Conservation (phyloP, 306 rosid species). For the Prunus mongolica region DNA sequence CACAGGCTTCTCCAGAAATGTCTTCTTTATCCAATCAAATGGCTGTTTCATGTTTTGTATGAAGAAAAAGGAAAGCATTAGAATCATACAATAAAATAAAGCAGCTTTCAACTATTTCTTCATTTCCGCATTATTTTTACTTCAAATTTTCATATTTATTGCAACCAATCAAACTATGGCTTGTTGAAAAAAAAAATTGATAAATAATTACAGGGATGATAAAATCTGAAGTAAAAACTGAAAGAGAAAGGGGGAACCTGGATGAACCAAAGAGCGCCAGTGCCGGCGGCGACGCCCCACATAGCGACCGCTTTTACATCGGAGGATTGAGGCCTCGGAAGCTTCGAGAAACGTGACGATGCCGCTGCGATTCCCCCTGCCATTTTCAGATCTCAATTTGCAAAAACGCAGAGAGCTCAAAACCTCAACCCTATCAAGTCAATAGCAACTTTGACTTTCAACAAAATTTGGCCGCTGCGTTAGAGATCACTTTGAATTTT, state of each 20-base stretch:
- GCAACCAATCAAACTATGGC: background rate
- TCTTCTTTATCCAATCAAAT: constrained; percentile 34
- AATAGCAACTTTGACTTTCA: background rate
- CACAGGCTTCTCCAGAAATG: constrained; percentile 29
- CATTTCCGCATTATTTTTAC: background rate
- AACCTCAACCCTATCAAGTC: background rate
- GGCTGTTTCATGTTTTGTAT: constrained; percentile 15
- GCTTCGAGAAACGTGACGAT: constrained; percentile 8
- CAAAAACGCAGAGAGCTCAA: background rate
- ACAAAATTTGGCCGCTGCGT: background rate
- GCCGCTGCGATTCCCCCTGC: constrained; percentile 33
- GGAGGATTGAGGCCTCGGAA: constrained; percentile 32
- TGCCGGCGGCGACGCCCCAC: constrained; percentile 63
- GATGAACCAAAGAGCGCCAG: constrained; percentile 57
- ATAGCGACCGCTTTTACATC: constrained; percentile 57
- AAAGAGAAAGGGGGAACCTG: constrained; percentile 28
- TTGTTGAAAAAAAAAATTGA: background rate
- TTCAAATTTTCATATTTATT: background rate
- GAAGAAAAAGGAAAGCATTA: background rate
- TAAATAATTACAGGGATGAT: background rate
- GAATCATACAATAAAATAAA: background rate
- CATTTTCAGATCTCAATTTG: constrained; percentile 25
- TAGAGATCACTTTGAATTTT: background rate
- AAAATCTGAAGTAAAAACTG: background rate
- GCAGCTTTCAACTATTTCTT: background rate